phyloP scores from a whole-genome alignment of 768 basidiomycete species.

The Pleurotus sapidus region DNA sequence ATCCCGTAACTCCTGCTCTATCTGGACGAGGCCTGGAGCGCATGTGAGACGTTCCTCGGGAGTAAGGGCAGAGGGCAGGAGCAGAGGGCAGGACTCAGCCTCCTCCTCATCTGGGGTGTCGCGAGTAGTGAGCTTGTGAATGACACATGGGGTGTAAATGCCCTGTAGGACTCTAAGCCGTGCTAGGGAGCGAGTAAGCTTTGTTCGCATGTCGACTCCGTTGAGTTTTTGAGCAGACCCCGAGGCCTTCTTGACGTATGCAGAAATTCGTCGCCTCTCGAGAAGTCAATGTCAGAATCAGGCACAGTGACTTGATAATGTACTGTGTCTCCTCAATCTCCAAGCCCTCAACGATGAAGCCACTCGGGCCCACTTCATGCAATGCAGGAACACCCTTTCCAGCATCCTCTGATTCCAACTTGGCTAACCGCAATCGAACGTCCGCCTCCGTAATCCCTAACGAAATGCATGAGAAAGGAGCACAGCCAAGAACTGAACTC shows the following conservation, averaged over 20 bases:
- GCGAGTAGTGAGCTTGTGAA: neutral
- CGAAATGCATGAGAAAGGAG: too few species aligned
- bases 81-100: neutral
- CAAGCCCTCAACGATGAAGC: neutral
- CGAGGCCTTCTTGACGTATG: neutral
- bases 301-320: neutral
- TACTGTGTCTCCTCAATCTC: neutral
- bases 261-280: neutral
- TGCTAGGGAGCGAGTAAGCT: neutral
- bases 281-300: neutral
- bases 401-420: neutral
- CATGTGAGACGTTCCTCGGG: neutral
- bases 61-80: neutral
- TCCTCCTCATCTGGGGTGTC: neutral
- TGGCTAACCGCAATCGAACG: neutral
- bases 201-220: neutral
- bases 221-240: neutral
- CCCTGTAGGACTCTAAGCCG: neutral
- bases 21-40: too few species aligned
- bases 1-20: too few species aligned
- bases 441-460: neutral
- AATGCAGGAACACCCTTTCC: too few species aligned
- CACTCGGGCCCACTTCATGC: neutral
- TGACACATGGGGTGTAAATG: neutral
- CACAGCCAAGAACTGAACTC: too few species aligned